Evolutionary conservation across 2,329 filamentous ascomycete genomes (phyloP), one percentile per base, ranked within the genome.

Genomic region (Parascedosporium putredinis): DNA sequence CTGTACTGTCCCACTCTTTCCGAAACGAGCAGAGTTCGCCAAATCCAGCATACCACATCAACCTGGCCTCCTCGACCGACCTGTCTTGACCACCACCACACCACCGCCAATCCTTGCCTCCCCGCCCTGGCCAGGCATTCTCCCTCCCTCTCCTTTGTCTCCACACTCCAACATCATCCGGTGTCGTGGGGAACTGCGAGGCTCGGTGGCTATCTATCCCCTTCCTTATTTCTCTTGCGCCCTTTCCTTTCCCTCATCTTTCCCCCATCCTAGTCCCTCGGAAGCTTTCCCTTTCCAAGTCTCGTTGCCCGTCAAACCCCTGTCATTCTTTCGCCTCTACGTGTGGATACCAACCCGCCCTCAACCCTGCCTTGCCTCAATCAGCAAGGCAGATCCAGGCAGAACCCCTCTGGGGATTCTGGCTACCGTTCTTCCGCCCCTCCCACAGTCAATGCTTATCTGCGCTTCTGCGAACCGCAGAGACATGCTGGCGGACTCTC

Each of bases 1-100:
- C 42, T 12, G 45, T 14, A 14, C 31, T 25, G 31, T 45, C 23
- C 51, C 42, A 43, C 34, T 51, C 33, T 49, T 44, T 22, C 27
- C 34, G 40, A 34, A 12, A 40, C 49, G 50, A 51, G 48, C 48
- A 20, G 25, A 43, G 27, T n/a, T 45, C 42, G 45, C 34, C 42
- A 36, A 42, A 25, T 29, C 31, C 48, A 40, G 20, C 48, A 36
- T 45, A 45, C 45, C 45, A 51, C 49, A 38, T 44, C 34, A 47
- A 27, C 49, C 48, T 49, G 49, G 42, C 24, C 16, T 23, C 12
- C 36, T 18, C 23, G 40, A 43, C 34, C 36, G n/a, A n/a, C n/a
- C n/a, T n/a, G n/a, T 49, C 24, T 38, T 12, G 24, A 23, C 22
- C 27, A 33, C 24, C 20, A 36, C 36, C 38, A 45, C 29, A 31